Conservation (phyloP, 2,329 filamentous ascomycete genomes). For the Albifimbria verrucaria region DNA sequence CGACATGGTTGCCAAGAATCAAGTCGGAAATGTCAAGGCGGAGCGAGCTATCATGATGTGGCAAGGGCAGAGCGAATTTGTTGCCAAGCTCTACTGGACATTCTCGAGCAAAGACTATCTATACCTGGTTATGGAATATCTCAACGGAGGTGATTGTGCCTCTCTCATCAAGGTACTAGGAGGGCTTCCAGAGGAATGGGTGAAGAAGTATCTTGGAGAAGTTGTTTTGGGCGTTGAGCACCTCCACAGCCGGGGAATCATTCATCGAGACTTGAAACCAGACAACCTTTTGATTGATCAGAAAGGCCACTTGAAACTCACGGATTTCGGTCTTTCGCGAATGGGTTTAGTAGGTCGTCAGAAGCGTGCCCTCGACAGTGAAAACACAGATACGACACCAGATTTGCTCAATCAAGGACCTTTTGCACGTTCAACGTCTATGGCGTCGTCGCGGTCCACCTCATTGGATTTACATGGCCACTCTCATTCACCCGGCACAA, state of each 20-base stretch:
- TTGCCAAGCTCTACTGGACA: conserved; percentile 98
- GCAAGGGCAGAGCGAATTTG: conserved; percentile 98
- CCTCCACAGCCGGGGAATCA: conserved; percentile 88
- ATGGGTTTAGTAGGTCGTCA: conserved; percentile 97
- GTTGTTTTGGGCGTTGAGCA: conserved; percentile 97
- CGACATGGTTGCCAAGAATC: conserved; percentile 99
- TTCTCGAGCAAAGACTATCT: conserved; percentile 99
- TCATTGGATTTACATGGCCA: conserved; percentile 84
- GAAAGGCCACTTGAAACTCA: conserved; percentile 93
- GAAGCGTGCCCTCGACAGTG: conserved; percentile 82
- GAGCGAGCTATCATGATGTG: conserved; percentile 99
- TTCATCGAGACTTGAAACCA: conserved; percentile 94
- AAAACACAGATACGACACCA: conserved; percentile 76
- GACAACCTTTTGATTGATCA: conserved; percentile 97
- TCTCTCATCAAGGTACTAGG: conserved; percentile 93
- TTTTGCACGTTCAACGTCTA: conserved; percentile 80
- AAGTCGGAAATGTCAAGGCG: conserved; percentile 98
- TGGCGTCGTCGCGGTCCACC: conserved; percentile 86
- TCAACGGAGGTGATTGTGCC: conserved; percentile 96
- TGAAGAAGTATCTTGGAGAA: conserved; percentile 94
- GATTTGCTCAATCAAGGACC: conserved; percentile 91
- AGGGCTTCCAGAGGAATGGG: conserved; percentile 93
- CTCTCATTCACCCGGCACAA: conserved; percentile 72
- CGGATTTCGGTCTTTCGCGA: conserved; percentile 92
- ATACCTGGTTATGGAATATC: conserved; percentile 98